A percentile compares a stretch with the other conserved stretches of the same genome.
These are phyloP conservation scores for Jamesozyma jinghongensis DNA, from an alignment of 805 yeast genomes.

Conservation along the genomic window DNA sequence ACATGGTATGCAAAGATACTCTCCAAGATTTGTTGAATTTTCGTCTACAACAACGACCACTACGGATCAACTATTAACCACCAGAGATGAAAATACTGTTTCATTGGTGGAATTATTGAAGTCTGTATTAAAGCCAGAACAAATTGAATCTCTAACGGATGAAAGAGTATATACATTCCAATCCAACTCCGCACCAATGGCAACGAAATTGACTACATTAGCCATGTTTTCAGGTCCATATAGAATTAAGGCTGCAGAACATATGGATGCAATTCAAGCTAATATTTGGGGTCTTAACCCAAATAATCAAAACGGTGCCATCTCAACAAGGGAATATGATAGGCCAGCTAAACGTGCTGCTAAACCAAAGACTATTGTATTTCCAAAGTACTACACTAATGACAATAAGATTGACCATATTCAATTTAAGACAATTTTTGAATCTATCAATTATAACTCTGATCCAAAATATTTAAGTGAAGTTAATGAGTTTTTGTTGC, in stretches of 20 bases:
- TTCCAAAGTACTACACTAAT: slow-evolving; percentile 53
- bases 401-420: slow-evolving; percentile 53
- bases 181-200: slow-evolving; percentile 51
- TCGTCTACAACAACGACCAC: slow-evolving; percentile 51
- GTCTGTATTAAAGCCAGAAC: slow-evolving; percentile 11
- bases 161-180: slow-evolving; percentile 16
- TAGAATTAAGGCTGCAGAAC: slow-evolving; percentile 2
- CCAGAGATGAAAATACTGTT: slow-evolving; percentile 3
- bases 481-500: slow-evolving; percentile 53
- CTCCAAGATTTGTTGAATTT: slow-evolving; percentile 59
- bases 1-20: slow-evolving; percentile 50
- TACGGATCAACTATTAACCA: slow-evolving; percentile 33
- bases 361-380: neutral
- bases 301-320: slow-evolving; percentile 6
- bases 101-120: slow-evolving; percentile 25
- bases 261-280: slow-evolving; percentile 54
- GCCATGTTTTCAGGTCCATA: slow-evolving; percentile 50
- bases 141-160: slow-evolving; percentile 14
- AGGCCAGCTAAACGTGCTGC: neutral
- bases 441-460: slow-evolving; percentile 30
- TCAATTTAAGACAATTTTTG: slow-evolving; percentile 68
- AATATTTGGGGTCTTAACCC: slow-evolving; percentile 52
- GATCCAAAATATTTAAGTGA: slow-evolving; percentile 1
- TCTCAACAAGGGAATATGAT: slow-evolving; percentile 4
- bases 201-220: slow-evolving; percentile 56